Evolutionary conservation across 306 rosid genomes (phyloP).

Genomic region (Casuarina glauca): DNA sequence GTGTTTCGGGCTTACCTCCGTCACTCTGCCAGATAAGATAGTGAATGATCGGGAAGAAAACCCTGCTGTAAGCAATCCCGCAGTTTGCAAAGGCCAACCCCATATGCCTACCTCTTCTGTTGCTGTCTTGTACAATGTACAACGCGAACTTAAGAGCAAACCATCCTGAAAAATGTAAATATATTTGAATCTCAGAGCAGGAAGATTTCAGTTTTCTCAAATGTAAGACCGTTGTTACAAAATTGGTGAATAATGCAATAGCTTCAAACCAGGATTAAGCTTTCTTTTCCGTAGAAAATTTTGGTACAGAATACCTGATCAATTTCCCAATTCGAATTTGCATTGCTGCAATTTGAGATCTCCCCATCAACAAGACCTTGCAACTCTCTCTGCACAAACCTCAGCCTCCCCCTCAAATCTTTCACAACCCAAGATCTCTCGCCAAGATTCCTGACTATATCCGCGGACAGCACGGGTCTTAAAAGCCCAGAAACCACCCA

Average conservation of each 20-base stretch:
- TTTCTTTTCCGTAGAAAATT: neutral
- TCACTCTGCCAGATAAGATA: constrained; percentile 76
- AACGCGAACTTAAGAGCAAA: constrained; percentile 60
- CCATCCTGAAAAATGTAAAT: constrained; percentile 57
- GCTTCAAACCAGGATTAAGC: neutral
- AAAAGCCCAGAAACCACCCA: constrained; percentile 37
- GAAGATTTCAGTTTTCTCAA: neutral
- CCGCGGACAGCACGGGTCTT: constrained; percentile 43
- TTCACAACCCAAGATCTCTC: constrained; percentile 42
- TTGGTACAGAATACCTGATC: constrained; percentile 48
- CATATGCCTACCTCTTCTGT: constrained; percentile 69
- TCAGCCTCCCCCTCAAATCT: constrained; percentile 66
- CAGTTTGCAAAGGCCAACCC: constrained; percentile 99
- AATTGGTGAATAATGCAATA: neutral
- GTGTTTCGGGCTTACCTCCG: constrained; percentile 50
- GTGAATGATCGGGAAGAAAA: constrained; percentile 59
- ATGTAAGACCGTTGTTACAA: neutral
- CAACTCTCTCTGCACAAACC: constrained; percentile 61
- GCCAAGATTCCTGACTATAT: constrained; percentile 43
- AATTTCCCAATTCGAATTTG: constrained; percentile 56
- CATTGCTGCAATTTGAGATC: constrained; percentile 64
- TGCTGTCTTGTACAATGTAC: constrained; percentile 71
- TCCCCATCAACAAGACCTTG: constrained; percentile 37
- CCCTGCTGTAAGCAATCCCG: constrained; percentile 70
- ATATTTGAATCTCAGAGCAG: neutral